Conservation (phyloP, 2,329 filamentous ascomycete genomes). For the Aspergillus sp. region DNA sequence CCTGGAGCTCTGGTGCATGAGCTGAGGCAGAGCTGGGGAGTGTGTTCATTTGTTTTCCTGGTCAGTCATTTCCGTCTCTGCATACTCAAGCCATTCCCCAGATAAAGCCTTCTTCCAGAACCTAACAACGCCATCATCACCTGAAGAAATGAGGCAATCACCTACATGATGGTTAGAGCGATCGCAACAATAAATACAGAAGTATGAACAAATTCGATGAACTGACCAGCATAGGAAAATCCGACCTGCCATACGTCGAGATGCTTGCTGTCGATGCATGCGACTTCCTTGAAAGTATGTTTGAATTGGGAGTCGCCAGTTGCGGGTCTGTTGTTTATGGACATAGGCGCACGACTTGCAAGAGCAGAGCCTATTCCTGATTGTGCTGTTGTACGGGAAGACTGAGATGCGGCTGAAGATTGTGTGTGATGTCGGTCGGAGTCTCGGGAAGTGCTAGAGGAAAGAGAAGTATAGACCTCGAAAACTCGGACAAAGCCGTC, state of each 20-base stretch:
- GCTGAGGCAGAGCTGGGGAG: not conserved
- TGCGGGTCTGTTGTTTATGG: slow-evolving; percentile 32
- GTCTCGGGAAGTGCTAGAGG: slow-evolving; percentile 27
- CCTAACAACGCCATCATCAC: slow-evolving; percentile 43
- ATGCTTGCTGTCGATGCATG: slow-evolving; percentile 45
- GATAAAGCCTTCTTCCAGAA: slow-evolving; percentile 46
- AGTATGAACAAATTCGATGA: not conserved
- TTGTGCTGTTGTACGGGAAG: slow-evolving; percentile 34
- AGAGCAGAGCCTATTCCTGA: slow-evolving; percentile 45
- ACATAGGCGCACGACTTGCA: slow-evolving; percentile 34
- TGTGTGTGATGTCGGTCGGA: slow-evolving; percentile 29
- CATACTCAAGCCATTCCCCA: slow-evolving; percentile 47
- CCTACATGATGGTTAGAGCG: slow-evolving; percentile 26
- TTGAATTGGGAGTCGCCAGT: slow-evolving; percentile 40
- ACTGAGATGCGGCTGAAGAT: slow-evolving; percentile 27
- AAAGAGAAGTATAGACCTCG: slow-evolving; percentile 51
- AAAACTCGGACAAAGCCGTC: slow-evolving; percentile 91
- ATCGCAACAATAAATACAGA: not conserved
- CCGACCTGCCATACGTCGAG: slow-evolving; percentile 48
- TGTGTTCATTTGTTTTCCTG: slow-evolving; percentile 19
- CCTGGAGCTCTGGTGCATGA: not conserved
- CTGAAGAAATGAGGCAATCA: slow-evolving; percentile 45
- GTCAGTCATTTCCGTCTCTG: slow-evolving; percentile 41
- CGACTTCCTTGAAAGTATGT: slow-evolving; percentile 43
- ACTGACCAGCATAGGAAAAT: slow-evolving; percentile 44